A percentile compares a stretch with the other conserved stretches of the same genome.
These are phyloP conservation scores for Galeopsis tetrahit DNA, from an alignment of 257 asterid species.

Conservation along the genomic window DNA sequence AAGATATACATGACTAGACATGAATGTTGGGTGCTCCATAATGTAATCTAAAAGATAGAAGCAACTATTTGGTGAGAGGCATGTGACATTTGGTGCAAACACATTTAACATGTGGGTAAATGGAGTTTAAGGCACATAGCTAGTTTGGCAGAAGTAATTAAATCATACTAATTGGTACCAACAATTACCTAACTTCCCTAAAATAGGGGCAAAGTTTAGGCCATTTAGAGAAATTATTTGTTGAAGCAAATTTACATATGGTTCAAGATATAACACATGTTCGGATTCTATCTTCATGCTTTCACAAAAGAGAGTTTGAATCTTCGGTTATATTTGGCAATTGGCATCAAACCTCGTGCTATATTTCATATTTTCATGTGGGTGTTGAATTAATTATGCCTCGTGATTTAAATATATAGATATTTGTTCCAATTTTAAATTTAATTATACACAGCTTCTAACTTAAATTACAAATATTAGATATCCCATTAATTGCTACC, in stretches of 20 bases:
- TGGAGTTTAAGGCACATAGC: constrained; percentile 17
- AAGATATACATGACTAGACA: not conserved
- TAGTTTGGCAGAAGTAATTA: constrained; percentile 31
- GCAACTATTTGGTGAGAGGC: constrained; percentile 7
- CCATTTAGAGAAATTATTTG: not conserved
- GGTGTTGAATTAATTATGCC: not conserved
- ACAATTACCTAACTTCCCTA: constrained; percentile 34
- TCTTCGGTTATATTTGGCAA: not conserved
- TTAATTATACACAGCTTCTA: too few species aligned
- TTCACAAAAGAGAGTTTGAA: not conserved
- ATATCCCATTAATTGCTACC: too few species aligned
- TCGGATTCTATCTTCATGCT: not conserved
- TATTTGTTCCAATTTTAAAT: too few species aligned
- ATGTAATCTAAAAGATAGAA: not conserved
- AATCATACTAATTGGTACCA: constrained; percentile 11
- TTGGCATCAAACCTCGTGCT: not conserved
- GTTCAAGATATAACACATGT: constrained; percentile 28
- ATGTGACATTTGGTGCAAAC: constrained; percentile 20
- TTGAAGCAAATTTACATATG: not conserved
- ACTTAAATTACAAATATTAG: too few species aligned
- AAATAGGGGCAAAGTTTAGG: not conserved
- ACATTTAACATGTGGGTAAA: constrained; percentile 32
- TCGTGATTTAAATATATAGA: not conserved
- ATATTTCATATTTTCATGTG: not conserved
- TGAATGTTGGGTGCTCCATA: not conserved